phyloP scores from a whole-genome alignment of 1,284 basidiomycete genomes.

The Rhodotorula sp. region DNA sequence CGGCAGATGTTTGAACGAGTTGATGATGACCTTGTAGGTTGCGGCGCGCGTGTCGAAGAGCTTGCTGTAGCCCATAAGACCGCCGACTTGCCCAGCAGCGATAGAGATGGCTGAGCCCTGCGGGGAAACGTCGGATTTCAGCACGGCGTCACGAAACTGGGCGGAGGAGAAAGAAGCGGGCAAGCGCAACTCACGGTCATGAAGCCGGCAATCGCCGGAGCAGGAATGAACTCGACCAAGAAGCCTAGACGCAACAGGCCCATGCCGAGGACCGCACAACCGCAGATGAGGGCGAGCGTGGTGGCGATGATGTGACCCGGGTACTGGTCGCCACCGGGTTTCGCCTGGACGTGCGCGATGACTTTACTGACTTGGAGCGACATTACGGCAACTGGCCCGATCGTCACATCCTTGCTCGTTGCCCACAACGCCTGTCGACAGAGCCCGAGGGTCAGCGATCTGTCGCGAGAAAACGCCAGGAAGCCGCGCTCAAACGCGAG shows the following conservation, averaged over 20 bases:
- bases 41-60: slow-evolving; percentile 76
- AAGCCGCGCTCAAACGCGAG: background rate
- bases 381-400: slow-evolving; percentile 63
- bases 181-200: slow-evolving; percentile 51
- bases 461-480: background rate
- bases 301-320: slow-evolving; percentile 71
- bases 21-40: slow-evolving; percentile 85
- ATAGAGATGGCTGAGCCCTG: slow-evolving; percentile 62
- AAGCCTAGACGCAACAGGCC: slow-evolving; percentile 90
- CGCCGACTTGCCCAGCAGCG: slow-evolving; percentile 78
- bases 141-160: background rate
- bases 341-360: slow-evolving; percentile 62
- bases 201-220: slow-evolving; percentile 86
- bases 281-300: slow-evolving; percentile 80
- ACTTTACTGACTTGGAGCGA: slow-evolving; percentile 36
- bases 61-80: slow-evolving; percentile 72
- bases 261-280: slow-evolving; percentile 88
- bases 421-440: slow-evolving; percentile 66
- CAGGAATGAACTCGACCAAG: slow-evolving; percentile 66
- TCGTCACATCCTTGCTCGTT: slow-evolving; percentile 81
- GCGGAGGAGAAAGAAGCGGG: background rate
- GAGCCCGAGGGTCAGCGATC: slow-evolving; percentile 8
- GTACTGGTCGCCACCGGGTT: slow-evolving; percentile 46
- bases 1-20: slow-evolving; percentile 80
- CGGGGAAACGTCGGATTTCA: background rate